Evolutionary conservation across 257 asterid genomes (phyloP).

Genomic region (Nicotiana paniculata): DNA sequence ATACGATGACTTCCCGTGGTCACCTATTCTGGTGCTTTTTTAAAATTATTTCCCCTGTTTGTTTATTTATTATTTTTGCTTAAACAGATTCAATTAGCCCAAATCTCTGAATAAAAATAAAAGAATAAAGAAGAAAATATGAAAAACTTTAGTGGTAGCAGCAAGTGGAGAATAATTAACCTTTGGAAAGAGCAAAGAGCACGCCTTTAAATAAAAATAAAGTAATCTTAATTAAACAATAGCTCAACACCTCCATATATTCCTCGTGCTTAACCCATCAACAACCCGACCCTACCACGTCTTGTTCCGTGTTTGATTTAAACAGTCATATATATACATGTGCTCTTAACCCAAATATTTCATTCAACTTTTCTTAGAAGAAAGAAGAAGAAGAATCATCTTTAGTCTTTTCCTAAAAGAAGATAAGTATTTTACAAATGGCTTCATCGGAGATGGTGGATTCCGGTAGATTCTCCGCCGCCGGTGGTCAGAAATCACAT

Average conservation of each 20-base stretch:
- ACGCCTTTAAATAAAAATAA: not conserved
- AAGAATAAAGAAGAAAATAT: not conserved
- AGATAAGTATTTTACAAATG: conserved; percentile 9
- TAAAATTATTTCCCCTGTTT: no score
- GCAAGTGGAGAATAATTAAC: conserved; percentile 1
- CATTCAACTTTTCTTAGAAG: not conserved
- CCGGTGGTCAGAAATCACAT: conserved; percentile 44
- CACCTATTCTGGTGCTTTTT: no score
- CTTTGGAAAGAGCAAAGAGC: not conserved
- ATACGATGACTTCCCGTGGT: no score
- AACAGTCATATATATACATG: not conserved
- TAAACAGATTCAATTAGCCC: no score
- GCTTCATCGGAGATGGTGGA: conserved; percentile 43
- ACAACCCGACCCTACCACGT: not conserved
- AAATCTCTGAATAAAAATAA: no score
- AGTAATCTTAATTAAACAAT: not conserved
- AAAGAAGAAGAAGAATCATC: not conserved
- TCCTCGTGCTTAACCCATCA: conserved; percentile 47
- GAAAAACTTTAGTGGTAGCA: not conserved
- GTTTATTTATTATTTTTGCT: no score
- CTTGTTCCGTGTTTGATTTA: not conserved
- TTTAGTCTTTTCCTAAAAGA: not conserved
- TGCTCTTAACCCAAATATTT: not conserved
- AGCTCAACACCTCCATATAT: conserved; percentile 26
- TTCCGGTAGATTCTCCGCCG: conserved; percentile 34